Base-by-base conservation (phyloP, 768 basidiomycete species). In the Agrocybe praecox region DNA sequence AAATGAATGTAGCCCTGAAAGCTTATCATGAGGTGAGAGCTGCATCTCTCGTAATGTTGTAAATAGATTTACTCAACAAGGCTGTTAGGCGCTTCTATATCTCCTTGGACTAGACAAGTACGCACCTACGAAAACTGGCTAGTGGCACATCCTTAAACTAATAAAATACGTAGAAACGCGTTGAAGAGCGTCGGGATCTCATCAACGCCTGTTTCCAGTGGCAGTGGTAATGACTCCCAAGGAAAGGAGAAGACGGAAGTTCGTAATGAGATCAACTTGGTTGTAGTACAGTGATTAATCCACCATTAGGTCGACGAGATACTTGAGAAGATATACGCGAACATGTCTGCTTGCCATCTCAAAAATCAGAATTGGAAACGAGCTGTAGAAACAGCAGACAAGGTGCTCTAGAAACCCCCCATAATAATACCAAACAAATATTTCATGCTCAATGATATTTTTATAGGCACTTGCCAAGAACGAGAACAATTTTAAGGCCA, bases 341-440 rank as follows among this genome's bases (percentile, higher is more conserved):
- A 94, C 55, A 89, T 91, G 88, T 84, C 87, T 2, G 90, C 90
- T 6, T 92, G 90, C 62, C 90, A 94, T 67, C 73, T 94, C 65
- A 92, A 91, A 71, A 84, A 84, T 49, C 76, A 78, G 46, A 94
- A 92, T 66, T 94, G 89, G 89, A 83, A 85, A 65, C 84, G 92
- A 14, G 88, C 87, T 0, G 68, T 83, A 50, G 90, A 94, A 62
- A 87, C 90, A n/a, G 90, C 92, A 21, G 86, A 93, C 63, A 89
- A 93, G 80, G 91, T 68, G 18, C 8, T 48, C 15, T 21, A 29
- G 5, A n/a, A 23, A 15, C 3, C 6, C 21, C 40, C 12, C 2
- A 22, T 11, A 22, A 11, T 24, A 26, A 33, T n/a, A 15, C 18
- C 43, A 12, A 15, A 2, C 19, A 10, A 11, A 34, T 19, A 22